Evolutionary conservation across 208 protist genomes (phyloP), one percentile per base, ranked within the genome.

Genomic region (Borovskyia barvae): DNA sequence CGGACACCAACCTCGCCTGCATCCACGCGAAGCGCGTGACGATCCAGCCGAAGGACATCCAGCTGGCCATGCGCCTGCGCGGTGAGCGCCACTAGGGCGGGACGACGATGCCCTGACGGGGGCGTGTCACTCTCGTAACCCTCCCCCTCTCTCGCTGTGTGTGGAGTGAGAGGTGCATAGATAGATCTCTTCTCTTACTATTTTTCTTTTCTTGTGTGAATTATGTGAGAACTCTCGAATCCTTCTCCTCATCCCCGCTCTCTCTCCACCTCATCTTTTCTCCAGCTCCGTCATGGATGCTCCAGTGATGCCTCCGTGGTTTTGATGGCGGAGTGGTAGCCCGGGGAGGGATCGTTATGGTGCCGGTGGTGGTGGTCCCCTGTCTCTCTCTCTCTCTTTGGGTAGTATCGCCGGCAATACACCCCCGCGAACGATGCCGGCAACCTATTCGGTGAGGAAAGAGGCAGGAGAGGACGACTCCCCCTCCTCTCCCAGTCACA

Each of bases 1-100:
- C 95, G 65, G 93, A 97, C 74, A 90, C 88, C 45, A 93, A 97
- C 79, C 73, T 96, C 50, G 87, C 81, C 53, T 84, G 84, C 48
- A 77, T 95, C 54, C 91, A 97, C 72, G 84, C 87, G 37, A 84
- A 88, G 60, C 73, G 91, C 51, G 87, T 94, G 32, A 95, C 87
- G 28, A 82, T 95, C 55, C 77, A 90, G 80, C 73, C 74, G 19
- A 89, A 90, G 66, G 92, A 85, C 62, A 66, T 81, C 47, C 74
- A 85, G 66, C 78, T 85, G 45, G 78, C 78, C 45, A 63, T 76
- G 53, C 75, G 78, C 56, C 73, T 85, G 54, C 75, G 75, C 54
- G 79, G 75, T 53, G 79, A 86, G 67, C 80, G 80, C 49, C 66
- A 70, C 62, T 82, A 82, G 47, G 50, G 55, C 2, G 8, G 47